Conservation (phyloP, 2,329 filamentous ascomycete genomes). For the Lasiodiplodia sp. region DNA sequence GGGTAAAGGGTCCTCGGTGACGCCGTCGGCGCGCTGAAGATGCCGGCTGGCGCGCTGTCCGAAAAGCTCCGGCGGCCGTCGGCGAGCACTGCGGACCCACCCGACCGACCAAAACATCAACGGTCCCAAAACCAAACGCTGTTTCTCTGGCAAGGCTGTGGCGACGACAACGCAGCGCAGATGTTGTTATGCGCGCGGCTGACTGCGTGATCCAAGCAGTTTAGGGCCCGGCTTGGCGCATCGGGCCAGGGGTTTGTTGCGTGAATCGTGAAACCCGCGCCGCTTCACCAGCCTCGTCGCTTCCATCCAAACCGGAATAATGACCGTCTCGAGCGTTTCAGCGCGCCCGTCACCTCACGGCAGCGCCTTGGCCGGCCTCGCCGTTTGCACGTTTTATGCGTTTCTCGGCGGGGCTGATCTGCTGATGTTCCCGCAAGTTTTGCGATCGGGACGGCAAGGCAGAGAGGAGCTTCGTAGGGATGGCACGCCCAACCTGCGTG, state of each 20-base stretch:
- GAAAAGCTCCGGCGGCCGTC: no score
- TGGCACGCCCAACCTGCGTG: background rate
- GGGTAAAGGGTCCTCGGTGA: background rate
- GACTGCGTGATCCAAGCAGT: background rate
- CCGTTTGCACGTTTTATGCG: background rate
- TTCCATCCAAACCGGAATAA: conserved; percentile 4
- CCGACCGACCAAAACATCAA: background rate
- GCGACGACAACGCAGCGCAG: background rate
- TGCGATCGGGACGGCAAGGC: background rate
- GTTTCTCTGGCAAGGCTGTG: background rate
- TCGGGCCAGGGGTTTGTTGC: background rate
- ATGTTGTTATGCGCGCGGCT: conserved; percentile 13
- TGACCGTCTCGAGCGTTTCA: conserved; percentile 10
- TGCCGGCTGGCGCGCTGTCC: no score
- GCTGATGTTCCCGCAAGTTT: background rate
- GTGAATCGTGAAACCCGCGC: conserved; percentile 16
- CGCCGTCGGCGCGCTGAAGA: background rate
- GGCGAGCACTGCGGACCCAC: no score
- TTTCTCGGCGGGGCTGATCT: conserved; percentile 2
- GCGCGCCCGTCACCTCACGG: background rate
- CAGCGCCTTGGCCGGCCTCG: background rate
- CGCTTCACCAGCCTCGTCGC: conserved; percentile 16
- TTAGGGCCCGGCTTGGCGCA: conserved; percentile 20
- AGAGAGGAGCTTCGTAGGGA: background rate
- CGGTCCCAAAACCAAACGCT: conserved; percentile 6